Percentiles rank a stretch among this genome's conserved stretches.
These are phyloP conservation scores for Clonostachys rosea DNA, from an alignment of 2,329 filamentous ascomycete genomes.

Conservation along the genomic window DNA sequence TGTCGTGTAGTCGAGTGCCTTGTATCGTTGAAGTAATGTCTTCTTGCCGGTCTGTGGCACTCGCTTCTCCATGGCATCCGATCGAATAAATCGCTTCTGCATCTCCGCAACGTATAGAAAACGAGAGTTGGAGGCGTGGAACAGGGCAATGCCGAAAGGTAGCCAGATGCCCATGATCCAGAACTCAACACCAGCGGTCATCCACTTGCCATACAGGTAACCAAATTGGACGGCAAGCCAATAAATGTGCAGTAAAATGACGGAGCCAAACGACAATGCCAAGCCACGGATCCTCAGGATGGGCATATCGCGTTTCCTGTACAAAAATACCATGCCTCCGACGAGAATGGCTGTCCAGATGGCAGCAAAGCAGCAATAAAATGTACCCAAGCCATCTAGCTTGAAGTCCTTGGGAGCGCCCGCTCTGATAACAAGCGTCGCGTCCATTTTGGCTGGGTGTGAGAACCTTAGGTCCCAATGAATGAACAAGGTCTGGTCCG, in stretches of 20 bases:
- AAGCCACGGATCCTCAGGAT: constrained; percentile 33
- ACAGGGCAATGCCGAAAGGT: constrained; percentile 60
- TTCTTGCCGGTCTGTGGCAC: constrained; percentile 3
- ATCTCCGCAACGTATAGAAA: constrained; percentile 52
- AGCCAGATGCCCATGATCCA: constrained; percentile 64
- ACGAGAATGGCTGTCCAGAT: constrained; percentile 6
- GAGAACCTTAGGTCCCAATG: too few species aligned
- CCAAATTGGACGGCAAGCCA: constrained; percentile 30
- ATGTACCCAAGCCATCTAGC: constrained; percentile 5
- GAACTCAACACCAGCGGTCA: constrained; percentile 48
- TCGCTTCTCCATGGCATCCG: constrained; percentile 6
- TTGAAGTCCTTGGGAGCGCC: background rate
- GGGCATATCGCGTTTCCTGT: constrained; percentile 24
- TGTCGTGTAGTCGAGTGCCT: constrained; percentile 36
- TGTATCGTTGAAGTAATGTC: constrained; percentile 27
- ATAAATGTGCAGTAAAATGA: constrained; percentile 32
- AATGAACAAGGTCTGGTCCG: too few species aligned
- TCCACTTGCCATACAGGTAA: constrained; percentile 25
- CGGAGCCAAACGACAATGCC: constrained; percentile 28
- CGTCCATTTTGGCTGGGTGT: background rate
- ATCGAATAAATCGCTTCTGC: constrained; percentile 28
- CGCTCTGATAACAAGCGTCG: background rate
- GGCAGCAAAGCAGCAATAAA: constrained; percentile 4
- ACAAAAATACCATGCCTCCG: constrained; percentile 30
- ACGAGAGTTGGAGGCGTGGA: constrained; percentile 58